Evolutionary conservation across 371 early-diverging fungal genomes (phyloP).

Genomic region (Choanephora cucurbitarum): DNA sequence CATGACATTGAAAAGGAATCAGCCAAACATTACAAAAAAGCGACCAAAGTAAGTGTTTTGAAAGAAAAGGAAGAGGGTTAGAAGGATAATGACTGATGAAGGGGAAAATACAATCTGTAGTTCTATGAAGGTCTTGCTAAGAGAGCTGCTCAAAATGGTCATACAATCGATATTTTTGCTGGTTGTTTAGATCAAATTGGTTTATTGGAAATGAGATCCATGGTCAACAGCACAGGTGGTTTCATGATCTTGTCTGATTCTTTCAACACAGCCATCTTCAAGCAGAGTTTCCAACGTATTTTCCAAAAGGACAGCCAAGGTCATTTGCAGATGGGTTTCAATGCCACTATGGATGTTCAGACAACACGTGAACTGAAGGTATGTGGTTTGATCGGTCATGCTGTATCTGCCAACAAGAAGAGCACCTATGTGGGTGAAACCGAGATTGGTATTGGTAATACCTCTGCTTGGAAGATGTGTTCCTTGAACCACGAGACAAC

Average conservation of each 20-base stretch:
- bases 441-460: slow-evolving; percentile 96
- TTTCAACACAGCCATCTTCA: slow-evolving; percentile 95
- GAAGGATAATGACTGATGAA: too few relatives aligned
- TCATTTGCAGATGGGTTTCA: slow-evolving; percentile 94
- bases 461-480: slow-evolving; percentile 95
- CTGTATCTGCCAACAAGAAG: slow-evolving; percentile 89
- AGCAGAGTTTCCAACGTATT: slow-evolving; percentile 93
- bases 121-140: slow-evolving; percentile 94
- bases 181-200: slow-evolving; percentile 65
- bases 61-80: too few relatives aligned
- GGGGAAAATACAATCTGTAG: slow-evolving; percentile 31
- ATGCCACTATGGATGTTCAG: slow-evolving; percentile 96
- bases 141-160: slow-evolving; percentile 73
- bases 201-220: slow-evolving; percentile 95
- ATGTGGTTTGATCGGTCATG: slow-evolving; percentile 96
- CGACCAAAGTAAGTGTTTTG: slow-evolving; percentile 63
- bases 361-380: slow-evolving; percentile 94
- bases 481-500: slow-evolving; percentile 87
- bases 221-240: slow-evolving; percentile 95
- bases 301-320: slow-evolving; percentile 91
- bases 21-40: slow-evolving; percentile 91
- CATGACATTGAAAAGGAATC: slow-evolving; percentile 97
- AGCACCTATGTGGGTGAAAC: slow-evolving; percentile 93
- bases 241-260: slow-evolving; percentile 96
- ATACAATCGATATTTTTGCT: slow-evolving; percentile 56